Conservation (phyloP, 441 rosid species). For the Pelargonium fulgidum region DNA sequence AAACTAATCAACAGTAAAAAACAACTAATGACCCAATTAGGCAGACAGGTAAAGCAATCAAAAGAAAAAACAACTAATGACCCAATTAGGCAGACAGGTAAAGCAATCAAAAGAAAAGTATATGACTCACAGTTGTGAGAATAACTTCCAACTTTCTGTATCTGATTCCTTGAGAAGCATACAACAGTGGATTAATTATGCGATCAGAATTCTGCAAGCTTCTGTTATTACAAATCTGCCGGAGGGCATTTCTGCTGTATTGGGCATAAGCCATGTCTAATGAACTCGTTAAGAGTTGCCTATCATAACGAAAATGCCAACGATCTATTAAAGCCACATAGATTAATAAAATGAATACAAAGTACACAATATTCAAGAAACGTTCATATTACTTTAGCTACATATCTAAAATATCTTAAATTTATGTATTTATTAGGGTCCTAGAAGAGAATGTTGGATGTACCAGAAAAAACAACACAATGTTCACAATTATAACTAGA, state of each 20-base stretch:
- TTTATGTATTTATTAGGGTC: too few species aligned
- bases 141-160: constrained; percentile 24
- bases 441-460: too few species aligned
- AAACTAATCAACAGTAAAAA: constrained; percentile 15
- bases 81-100: not conserved
- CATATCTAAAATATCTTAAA: too few species aligned
- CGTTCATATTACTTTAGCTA: too few species aligned
- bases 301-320: not conserved
- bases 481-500: too few species aligned
- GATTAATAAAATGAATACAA: too few species aligned
- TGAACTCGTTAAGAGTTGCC: not conserved
- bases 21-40: not conserved
- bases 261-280: constrained; percentile 3
- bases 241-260: not conserved
- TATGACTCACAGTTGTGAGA: constrained; percentile 19
- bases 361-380: too few species aligned
- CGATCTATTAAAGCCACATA: too few species aligned
- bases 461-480: too few species aligned
- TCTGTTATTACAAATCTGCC: not conserved
- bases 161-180: constrained; percentile 21
- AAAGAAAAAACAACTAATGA: not conserved
- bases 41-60: not conserved
- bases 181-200: constrained; percentile 13
- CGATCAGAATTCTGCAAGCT: not conserved
- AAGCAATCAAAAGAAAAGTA: not conserved